A percentile compares a stretch with the other conserved stretches of the same genome.
Evolutionary conservation across 2,329 filamentous ascomycete genomes (phyloP).

Genomic region (Teratosphaeria pseudoeucalypti): DNA sequence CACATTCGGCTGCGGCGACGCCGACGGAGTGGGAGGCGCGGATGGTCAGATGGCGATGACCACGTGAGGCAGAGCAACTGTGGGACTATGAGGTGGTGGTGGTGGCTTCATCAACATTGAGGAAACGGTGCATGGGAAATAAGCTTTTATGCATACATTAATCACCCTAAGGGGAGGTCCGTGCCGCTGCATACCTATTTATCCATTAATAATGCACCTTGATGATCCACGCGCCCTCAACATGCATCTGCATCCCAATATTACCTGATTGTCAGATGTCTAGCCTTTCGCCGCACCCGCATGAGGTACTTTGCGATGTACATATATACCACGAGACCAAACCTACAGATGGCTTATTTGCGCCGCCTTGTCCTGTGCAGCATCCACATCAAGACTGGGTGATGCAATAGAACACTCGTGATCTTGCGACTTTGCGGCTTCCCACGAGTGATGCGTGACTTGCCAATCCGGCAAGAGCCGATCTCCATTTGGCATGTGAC

Average conservation of each 20-base stretch:
- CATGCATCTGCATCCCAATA: too few relatives aligned
- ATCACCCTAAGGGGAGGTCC: background rate
- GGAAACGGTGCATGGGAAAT: background rate
- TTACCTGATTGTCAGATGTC: too few relatives aligned
- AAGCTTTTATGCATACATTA: background rate
- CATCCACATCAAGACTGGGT: too few relatives aligned
- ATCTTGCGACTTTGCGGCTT: too few relatives aligned
- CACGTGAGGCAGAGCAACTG: background rate
- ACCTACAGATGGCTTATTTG: too few relatives aligned
- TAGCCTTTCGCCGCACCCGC: too few relatives aligned
- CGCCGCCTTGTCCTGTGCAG: too few relatives aligned
- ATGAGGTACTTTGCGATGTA: too few relatives aligned
- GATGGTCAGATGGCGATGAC: background rate
- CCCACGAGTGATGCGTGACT: background rate
- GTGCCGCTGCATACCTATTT: background rate
- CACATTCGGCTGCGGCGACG: background rate
- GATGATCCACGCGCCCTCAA: background rate
- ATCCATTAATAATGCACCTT: background rate
- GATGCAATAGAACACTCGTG: too few relatives aligned
- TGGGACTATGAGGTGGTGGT: background rate
- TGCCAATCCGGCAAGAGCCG: background rate
- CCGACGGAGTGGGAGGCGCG: background rate
- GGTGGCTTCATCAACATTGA: background rate
- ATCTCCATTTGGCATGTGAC: background rate
- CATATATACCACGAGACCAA: too few relatives aligned